Percentiles rank a stretch among this genome's conserved stretches.
phyloP scores from a whole-genome alignment of 2,329 filamentous ascomycete species.

The Aureobasidium sp. region DNA sequence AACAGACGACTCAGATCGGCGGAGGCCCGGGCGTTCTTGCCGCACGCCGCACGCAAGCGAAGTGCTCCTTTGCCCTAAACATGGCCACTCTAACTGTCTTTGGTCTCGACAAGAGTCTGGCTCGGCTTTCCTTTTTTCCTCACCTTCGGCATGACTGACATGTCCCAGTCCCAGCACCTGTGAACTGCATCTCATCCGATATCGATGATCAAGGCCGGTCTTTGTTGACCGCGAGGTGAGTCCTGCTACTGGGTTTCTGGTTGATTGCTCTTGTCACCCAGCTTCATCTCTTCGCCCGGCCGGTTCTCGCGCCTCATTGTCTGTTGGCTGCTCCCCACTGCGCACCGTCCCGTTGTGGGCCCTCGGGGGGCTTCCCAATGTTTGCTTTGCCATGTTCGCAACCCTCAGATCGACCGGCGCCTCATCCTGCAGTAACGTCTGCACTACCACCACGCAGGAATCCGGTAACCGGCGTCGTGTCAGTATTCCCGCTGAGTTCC shows the following conservation, averaged over 20 bases:
- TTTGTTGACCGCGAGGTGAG: background rate
- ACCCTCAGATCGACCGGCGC: constrained; percentile 6
- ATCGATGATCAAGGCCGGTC: background rate
- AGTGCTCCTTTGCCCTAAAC: constrained; percentile 6
- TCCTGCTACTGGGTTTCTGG: background rate
- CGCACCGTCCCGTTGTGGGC: constrained; percentile 13
- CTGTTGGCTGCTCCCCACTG: constrained; percentile 4
- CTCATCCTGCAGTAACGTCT: constrained; percentile 6
- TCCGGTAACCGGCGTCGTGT: constrained; percentile 9
- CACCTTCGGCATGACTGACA: background rate
- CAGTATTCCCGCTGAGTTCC: constrained; percentile 2
- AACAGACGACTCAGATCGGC: constrained; percentile 8
- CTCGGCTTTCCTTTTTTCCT: constrained; percentile 11
- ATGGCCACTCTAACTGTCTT: background rate
- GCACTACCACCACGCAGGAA: constrained; percentile 14
- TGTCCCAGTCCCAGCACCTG: background rate
- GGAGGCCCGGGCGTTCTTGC: constrained; percentile 3
- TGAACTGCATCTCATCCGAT: background rate
- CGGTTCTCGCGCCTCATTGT: constrained; percentile 11
- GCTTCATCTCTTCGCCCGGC: background rate
- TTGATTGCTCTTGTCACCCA: background rate
- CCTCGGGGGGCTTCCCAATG: constrained; percentile 4
- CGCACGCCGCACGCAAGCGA: constrained; percentile 10
- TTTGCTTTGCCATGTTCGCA: constrained; percentile 13
- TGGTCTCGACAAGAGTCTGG: constrained; percentile 6